Evolutionary conservation across 768 basidiomycete species (phyloP), one percentile per base, ranked within the genome.

Genomic region (Auriculariales sp.): DNA sequence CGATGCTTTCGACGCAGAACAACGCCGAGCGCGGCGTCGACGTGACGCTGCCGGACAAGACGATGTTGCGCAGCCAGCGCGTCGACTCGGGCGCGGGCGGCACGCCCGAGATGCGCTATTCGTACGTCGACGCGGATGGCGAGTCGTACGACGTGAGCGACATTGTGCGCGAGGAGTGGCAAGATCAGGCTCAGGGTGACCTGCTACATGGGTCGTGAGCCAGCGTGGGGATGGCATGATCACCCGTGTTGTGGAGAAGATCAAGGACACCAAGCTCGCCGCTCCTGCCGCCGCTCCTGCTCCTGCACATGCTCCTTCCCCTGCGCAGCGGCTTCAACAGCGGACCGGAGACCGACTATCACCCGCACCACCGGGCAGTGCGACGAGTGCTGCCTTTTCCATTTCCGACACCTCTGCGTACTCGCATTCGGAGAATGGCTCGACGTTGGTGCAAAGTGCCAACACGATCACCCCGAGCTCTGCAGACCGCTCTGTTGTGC

Each of bases 131-230:
- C 54, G 73, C 78, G 2, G 89, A 92, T 53, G 94, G 92, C 1
- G 88, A 88, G 65, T 83, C 83, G 0, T 85, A 81, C 58, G 94
- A 98, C 62, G 90, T 98, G 61, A 91, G 88, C 57, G 84, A 94
- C 54, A 82, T 95, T 46, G 75, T 97, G 42, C 89, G 92, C 59
- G 79, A 87, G 63, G 94, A 94, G 57, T 84, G 86, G 73, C 68
- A 75, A n/a, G 77, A 59, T 25, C 64, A 62, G 31, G 15, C 34
- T 45, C 70, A 72, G 59, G 71, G 69, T 33, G 86, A 89, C 56
- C 66, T 89, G 19, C 63, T 90, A 32, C 79, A 84, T 58, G 78
- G 79, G 78, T 81, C 4, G 68, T 77, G 17, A 46, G 72, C 54
- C 75, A 70, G 22, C 70, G 72, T 11, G 78, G 74, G 17, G 39